Conservation (phyloP, 1,284 basidiomycete species). For the Malassezia caprae region DNA sequence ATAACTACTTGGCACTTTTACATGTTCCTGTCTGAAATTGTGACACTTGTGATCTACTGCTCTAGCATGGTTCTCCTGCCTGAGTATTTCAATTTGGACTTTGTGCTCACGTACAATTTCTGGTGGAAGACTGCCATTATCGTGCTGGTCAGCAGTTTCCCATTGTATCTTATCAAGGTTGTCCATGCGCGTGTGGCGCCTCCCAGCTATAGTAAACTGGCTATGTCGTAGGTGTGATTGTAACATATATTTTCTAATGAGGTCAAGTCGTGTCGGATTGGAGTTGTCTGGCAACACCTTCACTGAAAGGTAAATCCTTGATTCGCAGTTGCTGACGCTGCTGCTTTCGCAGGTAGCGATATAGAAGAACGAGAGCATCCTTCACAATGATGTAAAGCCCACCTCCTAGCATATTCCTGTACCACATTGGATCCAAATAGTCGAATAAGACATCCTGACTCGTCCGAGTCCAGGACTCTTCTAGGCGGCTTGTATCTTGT, state of each 20-base stretch:
- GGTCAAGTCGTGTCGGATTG: background rate
- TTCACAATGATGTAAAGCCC: conserved; percentile 33
- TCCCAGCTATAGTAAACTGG: conserved; percentile 77
- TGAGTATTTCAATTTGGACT: conserved; percentile 90
- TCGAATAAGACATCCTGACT: conserved; percentile 13
- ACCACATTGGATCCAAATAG: conserved; percentile 42
- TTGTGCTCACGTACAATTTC: conserved; percentile 78
- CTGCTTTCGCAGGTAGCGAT: conserved; percentile 25
- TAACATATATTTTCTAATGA: background rate
- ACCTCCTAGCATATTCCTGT: conserved; percentile 33
- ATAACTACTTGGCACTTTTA: conserved; percentile 97
- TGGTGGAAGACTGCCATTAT: conserved; percentile 82
- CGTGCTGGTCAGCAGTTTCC: conserved; percentile 77
- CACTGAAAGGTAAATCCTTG: conserved; percentile 32
- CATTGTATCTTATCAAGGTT: conserved; percentile 79
- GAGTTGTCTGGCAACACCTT: conserved; percentile 24
- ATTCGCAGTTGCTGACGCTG: conserved; percentile 25
- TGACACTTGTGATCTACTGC: conserved; percentile 77
- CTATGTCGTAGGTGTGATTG: conserved; percentile 24
- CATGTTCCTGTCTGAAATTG: conserved; percentile 86
- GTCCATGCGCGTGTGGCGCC: conserved; percentile 78
- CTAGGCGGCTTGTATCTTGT: background rate
- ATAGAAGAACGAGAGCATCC: conserved; percentile 26
- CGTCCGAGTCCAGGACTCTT: background rate
- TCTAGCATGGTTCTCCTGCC: conserved; percentile 86